Conservation (phyloP, 225 moss, liverwort and hornwort genomes). For the Asterella californica region DNA sequence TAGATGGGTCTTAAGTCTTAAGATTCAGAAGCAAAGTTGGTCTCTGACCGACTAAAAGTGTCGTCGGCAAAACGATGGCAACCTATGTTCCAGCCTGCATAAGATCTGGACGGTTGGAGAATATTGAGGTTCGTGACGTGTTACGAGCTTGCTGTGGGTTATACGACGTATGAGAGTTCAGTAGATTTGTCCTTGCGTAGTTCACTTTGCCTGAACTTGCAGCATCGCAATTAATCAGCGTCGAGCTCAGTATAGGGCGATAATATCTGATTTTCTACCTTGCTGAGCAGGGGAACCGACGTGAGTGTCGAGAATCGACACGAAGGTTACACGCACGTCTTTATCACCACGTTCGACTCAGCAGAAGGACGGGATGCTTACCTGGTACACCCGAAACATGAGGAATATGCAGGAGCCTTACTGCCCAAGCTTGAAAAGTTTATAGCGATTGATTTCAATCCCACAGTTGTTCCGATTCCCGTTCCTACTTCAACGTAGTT, state of each 20-base stretch:
- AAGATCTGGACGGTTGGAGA: background rate
- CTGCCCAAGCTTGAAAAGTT: constrained; percentile 37
- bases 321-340: constrained; percentile 59
- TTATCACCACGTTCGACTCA: constrained; percentile 59
- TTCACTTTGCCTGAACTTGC: background rate
- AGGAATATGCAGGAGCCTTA: constrained; percentile 36
- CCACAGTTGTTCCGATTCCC: constrained; percentile 33
- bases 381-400: constrained; percentile 46
- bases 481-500: background rate
- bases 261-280: background rate
- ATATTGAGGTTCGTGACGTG: background rate
- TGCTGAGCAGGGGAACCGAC: constrained; percentile 58
- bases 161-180: background rate
- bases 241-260: too few relatives aligned
- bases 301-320: constrained; percentile 60
- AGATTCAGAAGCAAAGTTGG: too few relatives aligned
- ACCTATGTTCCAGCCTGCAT: background rate
- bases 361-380: constrained; percentile 56
- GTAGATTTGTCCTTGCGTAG: background rate
- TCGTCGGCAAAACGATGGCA: too few relatives aligned
- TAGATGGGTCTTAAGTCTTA: too few relatives aligned
- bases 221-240: background rate
- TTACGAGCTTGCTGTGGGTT: background rate
- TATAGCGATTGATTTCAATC: constrained; percentile 49
- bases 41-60: too few relatives aligned